Conservation (phyloP, 2,329 filamentous ascomycete genomes). For the Colletotrichum liaoningense region DNA sequence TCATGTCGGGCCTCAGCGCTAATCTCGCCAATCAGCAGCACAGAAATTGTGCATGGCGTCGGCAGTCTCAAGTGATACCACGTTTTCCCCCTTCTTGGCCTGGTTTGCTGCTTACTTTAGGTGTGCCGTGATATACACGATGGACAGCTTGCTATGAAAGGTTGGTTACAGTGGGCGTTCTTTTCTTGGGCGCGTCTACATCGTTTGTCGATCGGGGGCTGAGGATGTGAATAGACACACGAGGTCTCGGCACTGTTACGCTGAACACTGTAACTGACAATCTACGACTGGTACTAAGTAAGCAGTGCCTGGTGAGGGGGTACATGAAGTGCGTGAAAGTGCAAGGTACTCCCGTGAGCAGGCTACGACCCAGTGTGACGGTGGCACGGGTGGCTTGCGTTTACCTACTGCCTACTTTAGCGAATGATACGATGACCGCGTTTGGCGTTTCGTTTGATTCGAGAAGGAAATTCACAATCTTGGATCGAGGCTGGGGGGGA, state of each 20-base stretch:
- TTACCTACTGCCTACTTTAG: neutral
- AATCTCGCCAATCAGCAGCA: conserved; percentile 22
- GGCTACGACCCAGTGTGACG: neutral
- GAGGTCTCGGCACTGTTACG: neutral
- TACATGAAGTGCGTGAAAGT: neutral
- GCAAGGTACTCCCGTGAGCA: conserved; percentile 20
- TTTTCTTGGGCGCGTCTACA: neutral
- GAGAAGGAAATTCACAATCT: neutral
- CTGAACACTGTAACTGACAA: neutral
- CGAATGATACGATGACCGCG: neutral
- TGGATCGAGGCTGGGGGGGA: conserved; percentile 1
- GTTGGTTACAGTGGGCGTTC: neutral
- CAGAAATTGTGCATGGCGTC: conserved; percentile 10
- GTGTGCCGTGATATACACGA: neutral
- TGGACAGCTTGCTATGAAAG: neutral
- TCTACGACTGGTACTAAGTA: neutral
- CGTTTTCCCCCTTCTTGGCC: neutral
- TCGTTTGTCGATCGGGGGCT: neutral
- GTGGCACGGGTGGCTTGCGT: conserved; percentile 3
- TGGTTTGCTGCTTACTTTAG: neutral
- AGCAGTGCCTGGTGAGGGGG: neutral
- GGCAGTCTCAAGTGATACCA: conserved; percentile 14
- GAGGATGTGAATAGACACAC: neutral
- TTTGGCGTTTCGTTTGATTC: neutral
- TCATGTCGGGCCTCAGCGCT: conserved; percentile 12